Evolutionary conservation across 2,329 filamentous ascomycete genomes (phyloP).

Genomic region (Scytalidium sp.): DNA sequence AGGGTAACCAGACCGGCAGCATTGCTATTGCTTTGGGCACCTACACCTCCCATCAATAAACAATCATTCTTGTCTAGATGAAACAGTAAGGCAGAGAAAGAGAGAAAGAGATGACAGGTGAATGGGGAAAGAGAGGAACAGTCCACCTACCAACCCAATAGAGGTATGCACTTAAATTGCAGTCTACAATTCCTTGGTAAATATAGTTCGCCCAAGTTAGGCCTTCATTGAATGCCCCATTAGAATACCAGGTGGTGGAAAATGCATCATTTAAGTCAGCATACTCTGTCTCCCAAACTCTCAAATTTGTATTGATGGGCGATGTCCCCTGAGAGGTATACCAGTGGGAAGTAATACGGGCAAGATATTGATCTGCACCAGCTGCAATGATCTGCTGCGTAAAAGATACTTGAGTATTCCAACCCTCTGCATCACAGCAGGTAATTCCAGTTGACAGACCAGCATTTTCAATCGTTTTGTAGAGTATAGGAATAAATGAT

Average conservation of each 20-base stretch:
- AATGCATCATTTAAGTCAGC: conserved; percentile 42
- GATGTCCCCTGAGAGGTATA: conserved; percentile 37
- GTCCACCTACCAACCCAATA: conserved; percentile 54
- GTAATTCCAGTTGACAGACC: conserved; percentile 36
- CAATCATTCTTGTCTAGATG: no score
- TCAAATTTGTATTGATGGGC: conserved; percentile 36
- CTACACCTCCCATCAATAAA: no score
- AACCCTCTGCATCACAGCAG: conserved; percentile 43
- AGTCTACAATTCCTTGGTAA: conserved; percentile 44
- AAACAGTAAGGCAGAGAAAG: no score
- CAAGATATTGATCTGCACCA: conserved; percentile 33
- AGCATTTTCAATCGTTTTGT: conserved; percentile 32
- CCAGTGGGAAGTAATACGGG: conserved; percentile 37
- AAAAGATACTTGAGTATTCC: conserved; percentile 34
- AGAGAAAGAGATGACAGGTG: no score
- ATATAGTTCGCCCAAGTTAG: conserved; percentile 55
- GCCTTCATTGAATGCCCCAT: conserved; percentile 46
- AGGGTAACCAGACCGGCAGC: conserved; percentile 21
- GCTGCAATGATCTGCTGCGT: conserved; percentile 34
- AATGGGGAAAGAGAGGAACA: no score
- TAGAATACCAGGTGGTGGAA: conserved; percentile 43
- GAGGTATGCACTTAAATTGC: conserved; percentile 48
- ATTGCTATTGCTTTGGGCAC: no score
- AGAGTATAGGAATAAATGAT: conserved; percentile 45
- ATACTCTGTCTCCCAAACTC: conserved; percentile 51